Evolutionary conservation across 2,329 filamentous ascomycete genomes (phyloP).

Genomic region (Colletotrichum zoysiae): DNA sequence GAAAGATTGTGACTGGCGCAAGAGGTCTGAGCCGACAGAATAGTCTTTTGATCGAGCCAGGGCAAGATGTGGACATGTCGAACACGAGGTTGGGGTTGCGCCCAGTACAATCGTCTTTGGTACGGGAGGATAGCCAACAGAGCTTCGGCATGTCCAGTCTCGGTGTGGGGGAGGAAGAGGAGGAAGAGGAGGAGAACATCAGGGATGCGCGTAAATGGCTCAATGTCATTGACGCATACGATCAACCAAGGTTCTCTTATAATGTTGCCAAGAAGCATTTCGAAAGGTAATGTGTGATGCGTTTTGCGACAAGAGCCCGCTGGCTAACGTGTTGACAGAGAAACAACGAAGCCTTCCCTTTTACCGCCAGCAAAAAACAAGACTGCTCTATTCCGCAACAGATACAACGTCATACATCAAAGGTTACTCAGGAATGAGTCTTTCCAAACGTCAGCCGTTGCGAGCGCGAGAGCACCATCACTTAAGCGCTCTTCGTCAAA

Average conservation of each 20-base stretch:
- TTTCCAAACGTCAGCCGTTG: conserved; percentile 86
- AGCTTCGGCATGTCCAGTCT: conserved; percentile 74
- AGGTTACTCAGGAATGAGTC: conserved; percentile 91
- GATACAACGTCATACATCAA: conserved; percentile 93
- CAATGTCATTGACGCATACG: conserved; percentile 84
- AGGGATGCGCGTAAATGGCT: conserved; percentile 85
- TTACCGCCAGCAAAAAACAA: conserved; percentile 85
- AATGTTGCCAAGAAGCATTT: conserved; percentile 91
- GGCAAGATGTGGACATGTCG: conserved; percentile 63
- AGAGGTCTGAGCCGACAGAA: conserved; percentile 72
- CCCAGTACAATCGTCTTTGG: conserved; percentile 55
- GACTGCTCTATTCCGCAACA: conserved; percentile 86
- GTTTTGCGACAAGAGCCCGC: not conserved
- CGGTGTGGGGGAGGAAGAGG: conserved; percentile 65
- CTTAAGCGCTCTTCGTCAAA: conserved; percentile 71
- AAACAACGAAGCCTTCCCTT: conserved; percentile 74
- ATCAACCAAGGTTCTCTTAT: conserved; percentile 84
- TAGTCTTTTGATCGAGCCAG: conserved; percentile 71
- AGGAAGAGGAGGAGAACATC: conserved; percentile 70
- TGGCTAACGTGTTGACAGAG: conserved; percentile 56
- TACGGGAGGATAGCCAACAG: conserved; percentile 71
- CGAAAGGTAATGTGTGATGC: conserved; percentile 68
- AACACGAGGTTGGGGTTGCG: conserved; percentile 70
- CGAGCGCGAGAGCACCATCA: conserved; percentile 66
- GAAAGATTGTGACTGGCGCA: conserved; percentile 69